These are phyloP conservation scores for Fusarium oxysporum DNA, from an alignment of 2,329 filamentous ascomycete species.

Conservation along the genomic window DNA sequence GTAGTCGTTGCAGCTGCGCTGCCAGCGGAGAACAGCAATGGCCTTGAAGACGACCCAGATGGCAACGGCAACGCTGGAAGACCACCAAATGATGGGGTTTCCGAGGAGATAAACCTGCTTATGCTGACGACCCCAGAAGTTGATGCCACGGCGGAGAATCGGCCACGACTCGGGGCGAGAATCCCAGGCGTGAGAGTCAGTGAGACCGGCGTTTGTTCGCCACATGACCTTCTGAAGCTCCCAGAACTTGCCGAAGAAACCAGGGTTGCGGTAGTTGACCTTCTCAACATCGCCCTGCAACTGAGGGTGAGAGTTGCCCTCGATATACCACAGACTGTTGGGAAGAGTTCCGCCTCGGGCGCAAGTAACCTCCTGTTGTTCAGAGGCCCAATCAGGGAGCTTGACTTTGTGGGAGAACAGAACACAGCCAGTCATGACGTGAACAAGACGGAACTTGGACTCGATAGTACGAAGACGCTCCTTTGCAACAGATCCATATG, in stretches of 20 bases:
- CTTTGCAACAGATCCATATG: conserved; percentile 81
- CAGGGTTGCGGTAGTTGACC: conserved; percentile 94
- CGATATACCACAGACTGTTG: conserved; percentile 97
- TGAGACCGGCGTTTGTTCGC: conserved; percentile 95
- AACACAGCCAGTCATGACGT: conserved; percentile 95
- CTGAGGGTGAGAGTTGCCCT: conserved; percentile 86
- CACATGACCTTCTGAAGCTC: conserved; percentile 99
- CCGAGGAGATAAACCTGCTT: conserved; percentile 97
- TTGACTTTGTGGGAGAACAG: conserved; percentile 99
- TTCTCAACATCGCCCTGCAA: conserved; percentile 83
- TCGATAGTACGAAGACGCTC: conserved; percentile 91
- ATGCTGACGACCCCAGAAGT: conserved; percentile 97
- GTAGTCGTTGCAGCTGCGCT: conserved; percentile 92
- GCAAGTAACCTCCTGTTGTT: conserved; percentile 99
- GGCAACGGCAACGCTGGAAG: conserved; percentile 80
- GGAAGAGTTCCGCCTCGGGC: conserved; percentile 90
- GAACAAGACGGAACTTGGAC: conserved; percentile 94
- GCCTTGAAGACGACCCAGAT: conserved; percentile 88
- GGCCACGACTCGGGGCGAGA: conserved; percentile 95
- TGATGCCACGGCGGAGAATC: conserved; percentile 91
- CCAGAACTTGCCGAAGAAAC: conserved; percentile 98
- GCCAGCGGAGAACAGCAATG: conserved; percentile 89
- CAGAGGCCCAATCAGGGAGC: conserved; percentile 96
- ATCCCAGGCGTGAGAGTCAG: conserved; percentile 98
- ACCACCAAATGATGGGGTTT: conserved; percentile 96